Base-by-base conservation (phyloP, 2,329 filamentous ascomycete genomes). In the Podosphaera leucotricha region DNA sequence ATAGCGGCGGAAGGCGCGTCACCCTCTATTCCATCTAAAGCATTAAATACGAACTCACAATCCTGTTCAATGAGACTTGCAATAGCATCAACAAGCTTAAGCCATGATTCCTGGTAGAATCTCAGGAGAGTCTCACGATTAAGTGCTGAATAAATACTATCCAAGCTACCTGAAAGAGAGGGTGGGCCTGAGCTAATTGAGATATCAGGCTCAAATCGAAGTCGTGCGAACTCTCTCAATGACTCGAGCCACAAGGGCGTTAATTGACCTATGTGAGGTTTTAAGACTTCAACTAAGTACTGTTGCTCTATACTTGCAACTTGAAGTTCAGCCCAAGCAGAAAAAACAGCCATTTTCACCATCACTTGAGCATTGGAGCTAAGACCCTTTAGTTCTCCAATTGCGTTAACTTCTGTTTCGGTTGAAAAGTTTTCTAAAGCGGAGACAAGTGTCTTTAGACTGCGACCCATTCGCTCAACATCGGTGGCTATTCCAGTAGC, bases 81-180 rank as follows among this genome's bases (percentile, higher is more conserved):
- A 59, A 98, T 95, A 2, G 90, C 92, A 62, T 98, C 86, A 1
- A 98, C 87, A 10, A 98, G 72, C 53, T 90, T 92, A 35, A 98
- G 67, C 90, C 90, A 98, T 0, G 85, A 84, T 47, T 92, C 85
- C 64, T 98, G 87, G 59, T 98, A 98, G 61, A 98, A 98, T 58
- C 78, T 80, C 13, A 98, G 69, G 36, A 95, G 66, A 0, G 90
- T 95, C 61, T 98, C 85, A 16, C 90, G 74, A 57, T 95, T 95
- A 49, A 98, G 65, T 0, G 90, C 87, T 30, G 90, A 84, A 56
- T 98, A 98, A 19, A 95, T 84, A 1, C 83, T 86, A 56, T 95
- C 87, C 11, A 95, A 66, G 56, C 86, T 87, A 21, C 83, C 82
- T 24, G 83, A 85, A 36, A 85, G 65, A 2, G 80, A 82, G 0